A percentile compares a stretch with the other conserved stretches of the same genome.
Evolutionary conservation across 2,329 filamentous ascomycete species (phyloP).

Genomic region (Microdochium trichocladiopsis): DNA sequence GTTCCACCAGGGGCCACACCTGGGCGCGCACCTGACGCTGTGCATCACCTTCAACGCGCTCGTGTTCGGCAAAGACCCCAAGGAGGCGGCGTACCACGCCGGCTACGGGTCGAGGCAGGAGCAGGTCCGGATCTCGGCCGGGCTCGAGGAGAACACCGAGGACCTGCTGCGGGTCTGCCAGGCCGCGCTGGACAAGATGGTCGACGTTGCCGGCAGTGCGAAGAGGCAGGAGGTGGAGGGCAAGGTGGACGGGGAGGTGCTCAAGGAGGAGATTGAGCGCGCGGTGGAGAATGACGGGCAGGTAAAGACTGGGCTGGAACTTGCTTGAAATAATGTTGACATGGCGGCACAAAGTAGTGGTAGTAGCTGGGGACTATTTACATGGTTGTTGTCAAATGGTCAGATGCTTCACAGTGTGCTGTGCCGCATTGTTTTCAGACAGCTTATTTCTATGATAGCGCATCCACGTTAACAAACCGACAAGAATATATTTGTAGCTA

Average conservation of each 20-base stretch:
- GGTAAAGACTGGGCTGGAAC: too few relatives aligned
- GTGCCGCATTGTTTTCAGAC: too few relatives aligned
- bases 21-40: conserved; percentile 45
- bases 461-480: too few relatives aligned
- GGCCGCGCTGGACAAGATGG: conserved; percentile 1
- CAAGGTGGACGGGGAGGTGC: neutral
- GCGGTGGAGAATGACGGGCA: neutral
- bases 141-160: conserved; percentile 31
- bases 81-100: conserved; percentile 21
- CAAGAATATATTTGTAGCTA: too few relatives aligned
- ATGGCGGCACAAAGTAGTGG: too few relatives aligned
- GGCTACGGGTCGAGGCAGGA: conserved; percentile 28
- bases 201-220: neutral
- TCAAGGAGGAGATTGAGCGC: neutral
- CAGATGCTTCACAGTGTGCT: too few relatives aligned
- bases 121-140: conserved; percentile 38
- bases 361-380: too few relatives aligned
- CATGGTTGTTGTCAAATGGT: too few relatives aligned
- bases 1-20: conserved; percentile 43
- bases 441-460: too few relatives aligned
- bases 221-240: neutral
- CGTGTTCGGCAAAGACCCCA: conserved; percentile 32
- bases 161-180: conserved; percentile 24
- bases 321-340: too few relatives aligned
- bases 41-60: conserved; percentile 38